Conservation (phyloP, 2,329 filamentous ascomycete genomes). For the Daldinia eschscholtzii region DNA sequence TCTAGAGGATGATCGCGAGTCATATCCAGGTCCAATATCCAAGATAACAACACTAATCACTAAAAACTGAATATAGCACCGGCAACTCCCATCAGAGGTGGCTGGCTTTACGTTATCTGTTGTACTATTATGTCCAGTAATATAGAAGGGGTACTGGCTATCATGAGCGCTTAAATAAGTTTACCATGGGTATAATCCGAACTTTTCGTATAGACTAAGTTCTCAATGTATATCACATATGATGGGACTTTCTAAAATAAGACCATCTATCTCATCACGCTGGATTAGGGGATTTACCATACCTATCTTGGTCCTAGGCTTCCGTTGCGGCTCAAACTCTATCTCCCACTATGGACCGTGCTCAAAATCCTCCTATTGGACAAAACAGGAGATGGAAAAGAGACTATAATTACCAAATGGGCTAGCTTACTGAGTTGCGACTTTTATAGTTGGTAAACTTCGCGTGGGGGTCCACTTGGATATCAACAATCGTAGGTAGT, state of each 20-base stretch:
- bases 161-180: too few relatives aligned
- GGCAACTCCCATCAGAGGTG: not conserved
- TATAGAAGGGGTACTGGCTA: not conserved
- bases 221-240: too few relatives aligned
- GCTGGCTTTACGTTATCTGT: not conserved
- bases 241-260: too few relatives aligned
- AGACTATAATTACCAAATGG: not conserved
- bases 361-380: not conserved
- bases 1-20: conserved; percentile 3
- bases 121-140: not conserved
- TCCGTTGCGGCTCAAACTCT: not conserved
- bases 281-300: too few relatives aligned
- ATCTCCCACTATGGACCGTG: not conserved
- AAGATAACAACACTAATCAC: not conserved
- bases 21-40: conserved; percentile 6
- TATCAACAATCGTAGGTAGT: too few relatives aligned
- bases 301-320: not conserved
- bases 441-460: not conserved
- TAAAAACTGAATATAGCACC: not conserved
- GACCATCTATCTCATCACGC: too few relatives aligned
- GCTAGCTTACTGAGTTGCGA: not conserved
- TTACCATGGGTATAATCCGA: too few relatives aligned
- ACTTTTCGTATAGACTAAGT: too few relatives aligned
- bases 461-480: not conserved
- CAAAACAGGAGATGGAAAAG: not conserved